Conservation (phyloP, 352 stramenopile species). For the Phytopythium sindhum region DNA sequence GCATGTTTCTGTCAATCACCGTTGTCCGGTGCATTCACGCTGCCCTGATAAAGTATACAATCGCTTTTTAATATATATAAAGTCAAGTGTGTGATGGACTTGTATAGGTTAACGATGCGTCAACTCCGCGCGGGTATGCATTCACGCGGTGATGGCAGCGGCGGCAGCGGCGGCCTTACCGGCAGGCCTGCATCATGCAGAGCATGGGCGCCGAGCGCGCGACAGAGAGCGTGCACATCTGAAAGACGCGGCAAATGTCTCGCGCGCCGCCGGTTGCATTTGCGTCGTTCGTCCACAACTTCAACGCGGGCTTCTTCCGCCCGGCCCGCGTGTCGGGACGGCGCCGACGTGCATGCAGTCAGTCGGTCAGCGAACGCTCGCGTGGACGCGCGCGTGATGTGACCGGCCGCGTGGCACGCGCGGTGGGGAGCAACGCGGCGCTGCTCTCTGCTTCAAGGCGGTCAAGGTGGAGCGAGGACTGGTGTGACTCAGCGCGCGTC, state of each 20-base stretch:
- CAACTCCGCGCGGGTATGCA: neutral
- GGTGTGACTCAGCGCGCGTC: too few species aligned
- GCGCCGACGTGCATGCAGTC: too few species aligned
- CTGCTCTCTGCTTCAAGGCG: too few species aligned
- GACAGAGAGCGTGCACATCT: neutral
- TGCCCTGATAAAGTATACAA: neutral
- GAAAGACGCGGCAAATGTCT: neutral
- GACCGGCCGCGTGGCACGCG: too few species aligned
- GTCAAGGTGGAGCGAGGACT: too few species aligned
- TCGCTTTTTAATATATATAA: too few species aligned
- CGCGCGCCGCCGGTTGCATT: neutral
- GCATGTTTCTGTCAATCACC: slow-evolving; percentile 6
- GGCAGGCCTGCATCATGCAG: neutral
- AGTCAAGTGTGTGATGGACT: neutral
- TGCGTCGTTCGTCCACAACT: neutral
- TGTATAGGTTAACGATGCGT: neutral
- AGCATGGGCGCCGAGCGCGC: too few species aligned
- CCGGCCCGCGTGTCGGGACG: too few species aligned
- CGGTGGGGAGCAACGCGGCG: too few species aligned
- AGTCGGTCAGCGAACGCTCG: too few species aligned
- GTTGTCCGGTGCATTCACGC: neutral
- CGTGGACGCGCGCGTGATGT: too few species aligned
- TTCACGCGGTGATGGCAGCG: neutral
- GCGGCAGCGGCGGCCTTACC: neutral
- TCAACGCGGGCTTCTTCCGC: too few species aligned